phyloP scores from a whole-genome alignment of 1,139 yeast species.

The Diutina catenulata region DNA sequence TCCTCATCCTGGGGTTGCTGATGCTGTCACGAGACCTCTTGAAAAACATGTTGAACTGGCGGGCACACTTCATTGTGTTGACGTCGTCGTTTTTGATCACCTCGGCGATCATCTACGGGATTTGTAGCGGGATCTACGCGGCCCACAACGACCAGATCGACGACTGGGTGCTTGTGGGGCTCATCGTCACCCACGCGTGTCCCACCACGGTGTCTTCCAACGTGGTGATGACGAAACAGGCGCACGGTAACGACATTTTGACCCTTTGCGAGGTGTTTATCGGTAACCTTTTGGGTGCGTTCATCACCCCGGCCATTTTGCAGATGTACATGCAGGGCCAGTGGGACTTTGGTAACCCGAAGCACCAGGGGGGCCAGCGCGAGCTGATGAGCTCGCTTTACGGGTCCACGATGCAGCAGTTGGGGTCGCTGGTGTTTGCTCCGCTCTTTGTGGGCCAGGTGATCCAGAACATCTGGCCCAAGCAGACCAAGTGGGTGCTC shows the following conservation, averaged over 20 bases:
- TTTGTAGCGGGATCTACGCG: conserved; percentile 53
- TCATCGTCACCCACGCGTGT: conserved; percentile 73
- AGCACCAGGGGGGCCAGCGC: conserved; percentile 34
- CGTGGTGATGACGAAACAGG: conserved; percentile 81
- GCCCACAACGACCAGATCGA: conserved; percentile 49
- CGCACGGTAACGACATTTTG: conserved; percentile 69
- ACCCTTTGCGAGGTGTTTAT: conserved; percentile 77
- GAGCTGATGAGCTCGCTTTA: conserved; percentile 44
- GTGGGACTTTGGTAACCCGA: conserved; percentile 81
- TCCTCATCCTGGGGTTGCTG: conserved; percentile 68
- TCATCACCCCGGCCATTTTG: conserved; percentile 71
- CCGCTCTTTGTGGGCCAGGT: conserved; percentile 87
- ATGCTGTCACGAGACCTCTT: conserved; percentile 54
- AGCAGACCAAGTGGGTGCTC: conserved; percentile 47
- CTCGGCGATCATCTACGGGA: conserved; percentile 63
- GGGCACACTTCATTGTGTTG: conserved; percentile 69
- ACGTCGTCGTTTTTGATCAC: conserved; percentile 63
- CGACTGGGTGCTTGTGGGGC: conserved; percentile 66
- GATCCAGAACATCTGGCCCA: conserved; percentile 56
- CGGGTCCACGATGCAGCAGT: conserved; percentile 69
- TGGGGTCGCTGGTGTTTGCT: conserved; percentile 72
- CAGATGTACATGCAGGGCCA: conserved; percentile 54
- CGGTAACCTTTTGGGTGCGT: conserved; percentile 78
- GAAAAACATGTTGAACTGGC: conserved; percentile 58
- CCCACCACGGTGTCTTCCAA: conserved; percentile 89